Percentiles rank a stretch among this genome's conserved stretches.
These are phyloP conservation scores for Dictyostelium brefeldianum DNA, from an alignment of 78 protist genomes.

Conservation along the genomic window DNA sequence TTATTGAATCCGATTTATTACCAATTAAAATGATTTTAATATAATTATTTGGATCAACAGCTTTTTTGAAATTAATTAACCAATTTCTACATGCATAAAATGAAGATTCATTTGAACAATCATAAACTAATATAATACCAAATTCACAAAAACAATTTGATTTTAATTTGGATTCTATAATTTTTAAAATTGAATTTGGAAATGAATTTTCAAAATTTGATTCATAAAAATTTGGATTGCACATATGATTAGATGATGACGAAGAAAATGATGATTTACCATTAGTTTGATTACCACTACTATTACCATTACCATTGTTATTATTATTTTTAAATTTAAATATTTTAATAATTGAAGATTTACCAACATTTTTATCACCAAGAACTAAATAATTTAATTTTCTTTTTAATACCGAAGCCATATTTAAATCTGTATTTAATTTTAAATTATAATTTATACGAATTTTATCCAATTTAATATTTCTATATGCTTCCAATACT, in stretches of 20 bases:
- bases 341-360: neutral
- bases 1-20: neutral
- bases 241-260: no score
- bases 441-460: slow-evolving; percentile 5
- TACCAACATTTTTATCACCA: slow-evolving; percentile 24
- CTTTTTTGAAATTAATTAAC: neutral
- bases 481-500: neutral
- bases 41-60: neutral
- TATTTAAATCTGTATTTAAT: neutral
- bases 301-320: neutral
- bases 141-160: slow-evolving; percentile 19
- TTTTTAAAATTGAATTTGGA: neutral
- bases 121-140: slow-evolving; percentile 10
- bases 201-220: neutral
- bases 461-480: neutral
- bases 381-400: neutral
- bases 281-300: no score
- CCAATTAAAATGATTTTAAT: slow-evolving; percentile 3
- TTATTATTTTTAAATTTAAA: neutral
- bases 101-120: neutral
- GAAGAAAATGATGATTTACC: no score
- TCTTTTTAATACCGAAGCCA: neutral
- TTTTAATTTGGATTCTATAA: neutral
- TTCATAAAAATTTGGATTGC: slow-evolving; percentile 11
- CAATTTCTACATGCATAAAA: neutral